Evolutionary conservation across 805 yeast species (phyloP), one percentile per base, ranked within the genome.

Genomic region (Zygoascus biomembranicola): DNA sequence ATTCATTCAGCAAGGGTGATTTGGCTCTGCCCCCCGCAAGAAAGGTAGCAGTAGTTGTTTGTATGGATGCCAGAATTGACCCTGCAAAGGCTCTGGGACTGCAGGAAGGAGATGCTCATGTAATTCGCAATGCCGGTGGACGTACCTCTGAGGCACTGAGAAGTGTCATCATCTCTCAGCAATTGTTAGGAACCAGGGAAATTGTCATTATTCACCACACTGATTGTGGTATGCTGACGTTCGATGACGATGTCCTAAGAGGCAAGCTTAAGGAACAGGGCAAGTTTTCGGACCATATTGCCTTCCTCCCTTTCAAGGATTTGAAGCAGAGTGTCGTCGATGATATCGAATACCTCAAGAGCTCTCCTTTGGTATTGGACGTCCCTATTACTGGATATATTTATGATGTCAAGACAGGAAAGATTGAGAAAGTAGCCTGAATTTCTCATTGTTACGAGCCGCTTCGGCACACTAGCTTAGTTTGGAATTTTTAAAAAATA

Each of bases 161-260:
- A 18, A 65, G 71, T 55, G 57, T 73, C 20, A 68, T 73, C 18
- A 73, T 73, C 49, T 72, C 75, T 10, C 76, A 73, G 58, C 61
- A 69, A 53, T 57, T 73, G 28, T 62, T 73, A 49, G 74, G 74
- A 2, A 73, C 77, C 2, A 61, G 65, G 50, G 77, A 73, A 52
- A 68, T 72, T 26, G 68, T 73, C 18, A 64, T 73, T 16, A 51
- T 51, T 32, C 53, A 51, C 23, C 53, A 51, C 18, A 72, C 76
- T 11, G 76, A 73, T 56, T 73, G 77, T 61, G 76, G 77, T 3
- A 73, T 73, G 77, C 59, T 73, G 43, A 72, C 75, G 1, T 73
- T 73, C 55, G 55, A 53, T 1, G 75, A 73, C 47, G 67, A 64
- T 8, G 56, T 55, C 6, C 53, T 73, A 18, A 57, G 75, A 50